A percentile compares a stretch with the other conserved stretches of the same genome.
phyloP scores from a whole-genome alignment of 208 protist genomes.

The Borovskyia barvae region DNA sequence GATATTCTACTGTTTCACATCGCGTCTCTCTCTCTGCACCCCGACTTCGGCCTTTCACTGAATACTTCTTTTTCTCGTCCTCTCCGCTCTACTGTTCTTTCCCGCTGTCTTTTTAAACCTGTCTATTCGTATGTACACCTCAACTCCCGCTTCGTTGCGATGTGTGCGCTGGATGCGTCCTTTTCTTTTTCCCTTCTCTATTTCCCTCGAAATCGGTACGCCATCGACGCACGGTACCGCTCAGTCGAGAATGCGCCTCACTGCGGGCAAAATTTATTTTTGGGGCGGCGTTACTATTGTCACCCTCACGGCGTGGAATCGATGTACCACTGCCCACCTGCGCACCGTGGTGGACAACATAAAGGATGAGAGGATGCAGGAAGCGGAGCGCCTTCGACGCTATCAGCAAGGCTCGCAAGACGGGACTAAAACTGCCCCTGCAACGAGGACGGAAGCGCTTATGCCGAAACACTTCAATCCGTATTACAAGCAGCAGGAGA shows the following conservation, averaged over 20 bases:
- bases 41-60: no score
- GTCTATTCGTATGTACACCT: neutral
- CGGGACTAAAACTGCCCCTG: no score
- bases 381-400: slow-evolving; percentile 48
- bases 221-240: neutral
- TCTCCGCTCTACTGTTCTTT: neutral
- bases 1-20: no score
- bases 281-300: slow-evolving; percentile 47
- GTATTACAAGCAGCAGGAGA: slow-evolving; percentile 51
- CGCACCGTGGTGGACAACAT: slow-evolving; percentile 61
- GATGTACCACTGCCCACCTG: slow-evolving; percentile 52
- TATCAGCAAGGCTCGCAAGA: slow-evolving; percentile 16
- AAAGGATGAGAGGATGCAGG: slow-evolving; percentile 56
- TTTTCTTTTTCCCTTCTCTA: neutral
- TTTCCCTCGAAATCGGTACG: no score
- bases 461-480: slow-evolving; percentile 55
- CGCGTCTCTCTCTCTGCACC: no score
- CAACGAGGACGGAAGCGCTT: slow-evolving; percentile 12
- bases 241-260: slow-evolving; percentile 50
- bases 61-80: neutral
- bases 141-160: neutral
- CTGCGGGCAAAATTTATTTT: slow-evolving; percentile 80
- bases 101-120: neutral
- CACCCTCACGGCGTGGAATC: slow-evolving; percentile 68
- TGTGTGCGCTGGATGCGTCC: neutral